Evolutionary conservation across 1,139 yeast species (phyloP).

Genomic region (Saccharomyces hybrid): DNA sequence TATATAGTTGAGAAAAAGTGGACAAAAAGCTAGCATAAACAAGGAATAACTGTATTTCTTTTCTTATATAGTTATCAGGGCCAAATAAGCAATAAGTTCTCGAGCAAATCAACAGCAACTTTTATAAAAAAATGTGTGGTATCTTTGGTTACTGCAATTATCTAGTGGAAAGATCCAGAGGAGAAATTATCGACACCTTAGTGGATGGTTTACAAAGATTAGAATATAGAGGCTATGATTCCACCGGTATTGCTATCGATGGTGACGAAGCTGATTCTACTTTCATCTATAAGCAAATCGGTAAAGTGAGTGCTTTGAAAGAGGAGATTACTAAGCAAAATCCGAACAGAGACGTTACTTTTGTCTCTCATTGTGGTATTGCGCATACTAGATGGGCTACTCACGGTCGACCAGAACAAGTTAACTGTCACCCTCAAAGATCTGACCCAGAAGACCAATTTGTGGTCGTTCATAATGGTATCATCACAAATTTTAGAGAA

Average conservation of each 20-base stretch:
- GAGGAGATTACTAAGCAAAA: slow-evolving; percentile 52
- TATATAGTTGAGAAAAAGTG: background rate
- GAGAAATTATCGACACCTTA: slow-evolving; percentile 82
- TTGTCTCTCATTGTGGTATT: slow-evolving; percentile 87
- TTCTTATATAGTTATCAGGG: background rate
- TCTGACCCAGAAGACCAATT: slow-evolving; percentile 80
- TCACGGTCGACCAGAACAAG: slow-evolving; percentile 84
- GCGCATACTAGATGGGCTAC: slow-evolving; percentile 99
- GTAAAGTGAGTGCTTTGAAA: slow-evolving; percentile 81
- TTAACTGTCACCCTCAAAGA: slow-evolving; percentile 94
- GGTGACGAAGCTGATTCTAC: slow-evolving; percentile 67
- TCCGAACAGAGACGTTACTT: slow-evolving; percentile 53
- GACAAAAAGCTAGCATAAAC: background rate
- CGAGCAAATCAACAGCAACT: background rate
- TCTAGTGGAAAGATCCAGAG: slow-evolving; percentile 84
- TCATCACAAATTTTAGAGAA: slow-evolving; percentile 90
- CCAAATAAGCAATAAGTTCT: background rate
- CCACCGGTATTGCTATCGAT: slow-evolving; percentile 93
- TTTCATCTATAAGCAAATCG: slow-evolving; percentile 73
- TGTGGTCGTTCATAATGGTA: slow-evolving; percentile 94
- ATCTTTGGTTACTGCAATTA: slow-evolving; percentile 97
- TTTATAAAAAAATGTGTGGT: slow-evolving; percentile 53
- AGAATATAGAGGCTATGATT: slow-evolving; percentile 98
- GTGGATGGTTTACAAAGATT: slow-evolving; percentile 87
- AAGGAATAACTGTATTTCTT: background rate